Conservation (phyloP, 441 rosid genomes). For the Oxalis stricta region DNA sequence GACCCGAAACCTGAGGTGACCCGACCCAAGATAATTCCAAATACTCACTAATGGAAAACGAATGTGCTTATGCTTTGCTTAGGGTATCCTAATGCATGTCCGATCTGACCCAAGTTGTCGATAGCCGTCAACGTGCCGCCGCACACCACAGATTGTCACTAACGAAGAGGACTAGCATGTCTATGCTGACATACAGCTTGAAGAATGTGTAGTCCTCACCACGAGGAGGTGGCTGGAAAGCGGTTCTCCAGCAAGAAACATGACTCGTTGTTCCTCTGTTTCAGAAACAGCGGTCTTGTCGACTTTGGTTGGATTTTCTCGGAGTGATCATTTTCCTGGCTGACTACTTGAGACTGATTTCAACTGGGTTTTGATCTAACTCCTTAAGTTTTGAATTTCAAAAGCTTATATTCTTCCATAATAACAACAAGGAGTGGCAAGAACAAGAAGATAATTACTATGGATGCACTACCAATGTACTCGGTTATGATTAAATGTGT, state of each 20-base stretch:
- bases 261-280: background rate
- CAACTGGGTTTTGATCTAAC: too few species aligned
- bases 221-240: constrained; percentile 31
- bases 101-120: constrained; percentile 40
- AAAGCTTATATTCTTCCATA: constrained; percentile 29
- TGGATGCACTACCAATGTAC: constrained; percentile 25
- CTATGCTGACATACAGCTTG: constrained; percentile 48
- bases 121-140: constrained; percentile 45
- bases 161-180: constrained; percentile 38
- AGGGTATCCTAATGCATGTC: constrained; percentile 28
- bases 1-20: constrained; percentile 29
- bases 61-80: constrained; percentile 22
- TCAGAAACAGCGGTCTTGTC: background rate
- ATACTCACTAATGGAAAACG: constrained; percentile 37
- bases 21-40: constrained; percentile 43
- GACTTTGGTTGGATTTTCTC: constrained; percentile 21
- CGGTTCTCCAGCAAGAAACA: constrained; percentile 13
- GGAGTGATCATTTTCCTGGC: constrained; percentile 10
- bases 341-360: too few species aligned
- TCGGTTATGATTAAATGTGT: constrained; percentile 24
- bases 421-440: constrained; percentile 36
- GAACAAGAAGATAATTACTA: constrained; percentile 31
- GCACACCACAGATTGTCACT: constrained; percentile 28
- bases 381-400: too few species aligned
- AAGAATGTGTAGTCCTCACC: constrained; percentile 41